Evolutionary conservation across 1,284 basidiomycete species (phyloP).

Genomic region (Trichosporon sp.): DNA sequence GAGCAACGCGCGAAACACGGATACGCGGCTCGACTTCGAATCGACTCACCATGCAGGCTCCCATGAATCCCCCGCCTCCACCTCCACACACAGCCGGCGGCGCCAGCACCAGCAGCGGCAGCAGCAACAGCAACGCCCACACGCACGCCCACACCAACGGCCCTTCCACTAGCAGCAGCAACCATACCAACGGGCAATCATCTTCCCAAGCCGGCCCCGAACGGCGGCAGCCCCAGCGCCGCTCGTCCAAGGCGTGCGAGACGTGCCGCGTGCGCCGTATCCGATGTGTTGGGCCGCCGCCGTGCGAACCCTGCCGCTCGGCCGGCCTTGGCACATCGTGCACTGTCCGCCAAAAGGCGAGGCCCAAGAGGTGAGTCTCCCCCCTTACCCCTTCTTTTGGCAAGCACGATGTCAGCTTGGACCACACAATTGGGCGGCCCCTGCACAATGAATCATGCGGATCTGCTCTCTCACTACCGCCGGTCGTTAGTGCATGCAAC

Average conservation of each 20-base stretch:
- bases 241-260: conserved; percentile 23
- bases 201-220: neutral
- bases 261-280: conserved; percentile 19
- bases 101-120: neutral
- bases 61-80: neutral
- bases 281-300: conserved; percentile 19
- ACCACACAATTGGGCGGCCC: too few relatives aligned
- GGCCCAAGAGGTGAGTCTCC: conserved; percentile 21
- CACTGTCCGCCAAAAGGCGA: conserved; percentile 20
- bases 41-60: neutral
- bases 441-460: too few relatives aligned
- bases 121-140: neutral
- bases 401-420: neutral
- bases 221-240: neutral
- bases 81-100: neutral
- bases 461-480: too few relatives aligned
- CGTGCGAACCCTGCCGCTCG: conserved; percentile 18
- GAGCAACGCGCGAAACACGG: neutral
- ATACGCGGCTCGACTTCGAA: neutral
- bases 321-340: conserved; percentile 14
- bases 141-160: neutral
- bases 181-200: neutral
- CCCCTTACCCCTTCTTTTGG: too few relatives aligned
- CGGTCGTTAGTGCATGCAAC: too few relatives aligned
- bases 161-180: neutral